These are phyloP conservation scores for Lachnellula arida DNA, from an alignment of 2,329 filamentous ascomycete genomes.

Conservation along the genomic window DNA sequence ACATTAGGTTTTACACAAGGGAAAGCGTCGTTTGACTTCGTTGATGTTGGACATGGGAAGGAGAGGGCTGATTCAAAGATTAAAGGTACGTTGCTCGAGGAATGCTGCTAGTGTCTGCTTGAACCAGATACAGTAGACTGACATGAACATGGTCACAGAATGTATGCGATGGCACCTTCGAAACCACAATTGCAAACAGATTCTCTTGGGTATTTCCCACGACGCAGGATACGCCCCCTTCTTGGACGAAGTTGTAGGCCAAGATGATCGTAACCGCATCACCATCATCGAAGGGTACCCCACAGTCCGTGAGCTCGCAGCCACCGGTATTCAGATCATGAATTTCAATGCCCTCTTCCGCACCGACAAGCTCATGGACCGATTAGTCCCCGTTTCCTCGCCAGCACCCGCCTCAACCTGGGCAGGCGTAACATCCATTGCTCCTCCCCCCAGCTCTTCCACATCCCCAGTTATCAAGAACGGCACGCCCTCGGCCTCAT, in stretches of 20 bases:
- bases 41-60: constrained; percentile 57
- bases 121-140: too few species aligned
- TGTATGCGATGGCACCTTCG: constrained; percentile 50
- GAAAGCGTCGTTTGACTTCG: constrained; percentile 56
- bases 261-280: constrained; percentile 44
- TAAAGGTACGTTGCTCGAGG: constrained; percentile 40
- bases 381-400: constrained; percentile 28
- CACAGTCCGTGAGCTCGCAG: constrained; percentile 44
- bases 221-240: constrained; percentile 57
- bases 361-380: constrained; percentile 45
- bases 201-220: constrained; percentile 58
- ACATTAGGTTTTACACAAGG: constrained; percentile 55
- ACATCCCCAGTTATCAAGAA: constrained; percentile 20
- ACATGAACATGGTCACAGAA: constrained; percentile 17
- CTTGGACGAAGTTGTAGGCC: constrained; percentile 47
- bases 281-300: constrained; percentile 51
- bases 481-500: constrained; percentile 1
- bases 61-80: constrained; percentile 57
- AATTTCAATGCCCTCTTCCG: constrained; percentile 50
- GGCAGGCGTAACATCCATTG: constrained; percentile 30
- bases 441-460: constrained; percentile 14
- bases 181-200: constrained; percentile 57
- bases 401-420: constrained; percentile 23
- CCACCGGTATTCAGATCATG: constrained; percentile 43
- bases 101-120: too few species aligned